Evolutionary conservation across 129 eudicot species (phyloP).

Genomic region (Ambrosia artemisiifolia): DNA sequence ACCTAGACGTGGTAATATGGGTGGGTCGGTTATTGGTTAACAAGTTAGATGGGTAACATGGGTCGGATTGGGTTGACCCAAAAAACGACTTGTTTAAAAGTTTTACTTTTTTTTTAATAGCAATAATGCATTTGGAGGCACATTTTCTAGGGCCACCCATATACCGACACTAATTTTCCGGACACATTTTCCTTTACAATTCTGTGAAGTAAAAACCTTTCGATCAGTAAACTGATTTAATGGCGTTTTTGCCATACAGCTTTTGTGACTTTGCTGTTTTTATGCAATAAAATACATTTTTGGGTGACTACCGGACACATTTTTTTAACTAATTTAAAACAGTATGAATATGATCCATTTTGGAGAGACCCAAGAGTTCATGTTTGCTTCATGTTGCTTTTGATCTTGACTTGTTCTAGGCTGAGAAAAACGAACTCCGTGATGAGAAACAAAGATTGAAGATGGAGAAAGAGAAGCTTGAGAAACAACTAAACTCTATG

Average conservation of each 20-base stretch:
- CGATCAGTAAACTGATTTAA: neutral
- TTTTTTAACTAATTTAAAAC: neutral
- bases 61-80: neutral
- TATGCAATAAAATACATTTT: too few relatives aligned
- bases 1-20: constrained; percentile 5
- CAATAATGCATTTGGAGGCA: neutral
- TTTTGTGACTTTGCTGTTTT: neutral
- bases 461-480: constrained; percentile 77
- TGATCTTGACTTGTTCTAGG: constrained; percentile 25
- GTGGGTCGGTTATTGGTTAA: neutral
- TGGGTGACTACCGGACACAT: too few relatives aligned
- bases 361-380: neutral
- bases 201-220: neutral
- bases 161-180: neutral
- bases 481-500: constrained; percentile 58
- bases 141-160: neutral
- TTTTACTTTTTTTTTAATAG: neutral
- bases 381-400: constrained; percentile 4
- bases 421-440: constrained; percentile 79
- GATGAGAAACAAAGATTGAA: constrained; percentile 89
- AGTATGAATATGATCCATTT: neutral
- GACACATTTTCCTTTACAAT: neutral
- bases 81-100: neutral
- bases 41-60: neutral
- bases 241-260: neutral